Base-by-base conservation (phyloP, 345 rosid genomes). In the Barbarea vulgaris region DNA sequence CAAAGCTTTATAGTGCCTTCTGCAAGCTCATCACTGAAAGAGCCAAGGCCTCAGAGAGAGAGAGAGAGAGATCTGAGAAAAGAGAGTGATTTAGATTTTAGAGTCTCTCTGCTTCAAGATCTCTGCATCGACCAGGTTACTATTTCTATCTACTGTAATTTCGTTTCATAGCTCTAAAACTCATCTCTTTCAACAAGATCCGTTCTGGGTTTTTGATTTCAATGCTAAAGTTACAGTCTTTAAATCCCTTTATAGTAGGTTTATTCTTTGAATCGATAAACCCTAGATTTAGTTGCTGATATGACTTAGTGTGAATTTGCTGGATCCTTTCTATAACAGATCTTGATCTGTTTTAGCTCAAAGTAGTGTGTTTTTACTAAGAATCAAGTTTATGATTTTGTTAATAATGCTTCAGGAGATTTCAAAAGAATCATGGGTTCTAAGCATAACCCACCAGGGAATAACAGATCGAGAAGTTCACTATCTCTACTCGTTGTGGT, bases 401-500 rank as follows among this genome's bases (percentile, higher is more conserved):
- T 70, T 28, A 6, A 15, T 11, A 19, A 33, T 54, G 47, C 22
- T 67, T 57, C 75, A 79, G 75, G 85, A 63, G 62, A 69, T 53
- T 66, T 46, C 25, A 24, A 72, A 91, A 63, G 53, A 44, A 63
- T 25, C 68, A 63, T 94, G 97, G 91, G 79, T 37, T 80, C 87
- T 56, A 91, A 91, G 85, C 71, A 81, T 71, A 82, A 80, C 60
- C 73, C 76, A 61, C 46, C 86, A 1, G 84, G 85, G 59, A 80
- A 28, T 75, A 80, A 44, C 78, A 85, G 85, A 82, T 60, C 82
- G 0, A 85, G 91, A 70, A 79, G 87, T 21, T 86, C 96, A 1
- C 70, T 95, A 33, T 87, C 91, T 11, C 73, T 95, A 80, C 84
- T 95, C 53, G 66, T 89, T 27, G 92, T 90, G 74, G 76, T 95